Evolutionary conservation across 192 early-diverging fungal species (phyloP).

Genomic region (Umbelopsis isabellina): DNA sequence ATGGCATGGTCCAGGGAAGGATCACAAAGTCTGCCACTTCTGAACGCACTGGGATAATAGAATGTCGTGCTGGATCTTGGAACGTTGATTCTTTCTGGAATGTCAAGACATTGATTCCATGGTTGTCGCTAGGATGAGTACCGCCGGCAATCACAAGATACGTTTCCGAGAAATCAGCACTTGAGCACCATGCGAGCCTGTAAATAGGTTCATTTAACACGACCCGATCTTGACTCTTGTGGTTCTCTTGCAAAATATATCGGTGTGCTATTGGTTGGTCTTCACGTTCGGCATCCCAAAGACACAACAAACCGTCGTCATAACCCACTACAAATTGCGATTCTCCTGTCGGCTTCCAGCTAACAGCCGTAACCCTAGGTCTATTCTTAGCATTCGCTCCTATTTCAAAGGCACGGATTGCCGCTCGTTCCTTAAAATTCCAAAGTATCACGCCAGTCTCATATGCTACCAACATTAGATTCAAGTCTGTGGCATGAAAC

Average conservation of each 20-base stretch:
- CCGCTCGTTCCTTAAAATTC: conserved; percentile 48
- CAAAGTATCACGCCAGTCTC: conserved; percentile 51
- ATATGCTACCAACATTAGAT: conserved; percentile 59
- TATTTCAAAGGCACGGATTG: conserved; percentile 38
- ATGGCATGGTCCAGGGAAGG: conserved; percentile 42
- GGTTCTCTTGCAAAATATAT: conserved; percentile 31
- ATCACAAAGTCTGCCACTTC: conserved; percentile 50
- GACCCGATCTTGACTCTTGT: conserved; percentile 12
- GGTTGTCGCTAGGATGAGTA: conserved; percentile 41
- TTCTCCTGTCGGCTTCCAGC: conserved; percentile 55
- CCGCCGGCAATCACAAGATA: conserved; percentile 50
- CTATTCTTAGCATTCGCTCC: conserved; percentile 6
- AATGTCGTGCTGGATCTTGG: conserved; percentile 40
- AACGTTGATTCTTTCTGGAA: conserved; percentile 40
- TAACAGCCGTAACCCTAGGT: conserved; percentile 40
- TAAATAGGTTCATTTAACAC: conserved; percentile 48
- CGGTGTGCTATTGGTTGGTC: conserved; percentile 31
- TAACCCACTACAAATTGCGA: conserved; percentile 47
- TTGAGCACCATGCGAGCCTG: conserved; percentile 46
- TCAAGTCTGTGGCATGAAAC: conserved; percentile 52
- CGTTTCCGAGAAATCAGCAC: conserved; percentile 32
- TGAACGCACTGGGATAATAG: conserved; percentile 35
- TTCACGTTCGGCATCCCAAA: conserved; percentile 50
- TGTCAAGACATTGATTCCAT: conserved; percentile 47
- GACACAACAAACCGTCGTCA: conserved; percentile 45